phyloP scores from a whole-genome alignment of 1,284 basidiomycete genomes.

The Trichosporon coremiiforme region DNA sequence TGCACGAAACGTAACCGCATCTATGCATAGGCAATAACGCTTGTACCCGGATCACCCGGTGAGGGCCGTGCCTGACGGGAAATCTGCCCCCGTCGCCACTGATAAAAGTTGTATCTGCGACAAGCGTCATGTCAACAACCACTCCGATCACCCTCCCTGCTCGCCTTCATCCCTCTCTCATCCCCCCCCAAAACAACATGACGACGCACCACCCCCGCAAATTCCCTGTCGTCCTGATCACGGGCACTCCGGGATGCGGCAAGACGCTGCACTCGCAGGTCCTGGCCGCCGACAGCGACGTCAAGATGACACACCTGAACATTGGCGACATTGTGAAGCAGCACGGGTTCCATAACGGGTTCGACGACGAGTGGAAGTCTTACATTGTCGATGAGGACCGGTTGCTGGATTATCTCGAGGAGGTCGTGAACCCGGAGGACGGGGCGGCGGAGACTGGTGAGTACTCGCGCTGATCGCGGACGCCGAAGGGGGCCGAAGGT shows the following conservation, averaged over 20 bases:
- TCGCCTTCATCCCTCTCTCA: not conserved
- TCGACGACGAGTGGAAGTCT: constrained; percentile 92
- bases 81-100: not conserved
- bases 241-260: constrained; percentile 70
- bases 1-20: too few relatives aligned
- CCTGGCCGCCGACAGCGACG: constrained; percentile 61
- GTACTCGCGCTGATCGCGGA: too few relatives aligned
- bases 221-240: constrained; percentile 83
- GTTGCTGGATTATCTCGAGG: constrained; percentile 86
- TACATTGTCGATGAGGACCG: constrained; percentile 96
- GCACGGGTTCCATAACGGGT: constrained; percentile 77
- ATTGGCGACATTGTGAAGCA: constrained; percentile 86
- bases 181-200: constrained; percentile 37
- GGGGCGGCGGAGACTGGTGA: constrained; percentile 49
- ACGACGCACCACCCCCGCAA: constrained; percentile 55
- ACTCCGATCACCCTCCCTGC: not conserved
- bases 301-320: constrained; percentile 79
- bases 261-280: constrained; percentile 90
- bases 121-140: not conserved
- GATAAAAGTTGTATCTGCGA: constrained; percentile 9
- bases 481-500: too few relatives aligned
- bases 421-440: constrained; percentile 56
- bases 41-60: too few relatives aligned
- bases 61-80: not conserved
- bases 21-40: too few relatives aligned